phyloP scores from a whole-genome alignment of 192 early-diverging fungal species.

The Tieghemiomyces parasiticus region DNA sequence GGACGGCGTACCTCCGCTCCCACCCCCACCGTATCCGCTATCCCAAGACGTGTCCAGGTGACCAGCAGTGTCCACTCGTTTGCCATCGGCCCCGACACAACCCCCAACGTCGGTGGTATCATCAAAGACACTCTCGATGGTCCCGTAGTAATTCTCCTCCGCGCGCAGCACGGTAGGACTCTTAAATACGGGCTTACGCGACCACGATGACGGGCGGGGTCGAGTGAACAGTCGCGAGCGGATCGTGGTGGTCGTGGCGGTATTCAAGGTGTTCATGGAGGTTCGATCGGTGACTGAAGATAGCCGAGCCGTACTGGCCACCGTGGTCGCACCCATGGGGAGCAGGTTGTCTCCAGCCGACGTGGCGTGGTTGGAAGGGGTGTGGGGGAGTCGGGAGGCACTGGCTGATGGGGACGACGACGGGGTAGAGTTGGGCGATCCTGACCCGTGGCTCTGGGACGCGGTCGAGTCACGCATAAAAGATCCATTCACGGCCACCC shows the following conservation, averaged over 20 bases:
- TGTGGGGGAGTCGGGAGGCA: not conserved
- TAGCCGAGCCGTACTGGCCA: too few relatives aligned
- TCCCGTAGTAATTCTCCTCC: not conserved
- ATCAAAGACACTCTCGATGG: not conserved
- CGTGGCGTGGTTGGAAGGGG: too few relatives aligned
- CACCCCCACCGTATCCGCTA: not conserved
- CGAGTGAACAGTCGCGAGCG: not conserved
- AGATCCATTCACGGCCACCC: not conserved
- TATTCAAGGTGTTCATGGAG: too few relatives aligned
- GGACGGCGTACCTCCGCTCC: not conserved
- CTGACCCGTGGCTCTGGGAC: too few relatives aligned
- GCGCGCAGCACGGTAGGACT: conserved; percentile 1
- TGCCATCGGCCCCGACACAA: too few relatives aligned
- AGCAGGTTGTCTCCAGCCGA: not conserved
- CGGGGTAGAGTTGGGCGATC: too few relatives aligned
- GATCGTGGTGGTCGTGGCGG: not conserved
- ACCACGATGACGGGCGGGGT: not conserved
- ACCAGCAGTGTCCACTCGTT: not conserved
- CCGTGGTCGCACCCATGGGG: not conserved
- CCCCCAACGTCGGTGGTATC: not conserved
- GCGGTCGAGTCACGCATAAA: not conserved
- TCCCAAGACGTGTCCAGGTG: not conserved
- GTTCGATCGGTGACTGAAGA: too few relatives aligned
- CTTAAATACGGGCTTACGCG: not conserved
- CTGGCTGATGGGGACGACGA: too few relatives aligned